phyloP scores from a whole-genome alignment of 352 stramenopile genomes.

The Poterioochromonas sp. region DNA sequence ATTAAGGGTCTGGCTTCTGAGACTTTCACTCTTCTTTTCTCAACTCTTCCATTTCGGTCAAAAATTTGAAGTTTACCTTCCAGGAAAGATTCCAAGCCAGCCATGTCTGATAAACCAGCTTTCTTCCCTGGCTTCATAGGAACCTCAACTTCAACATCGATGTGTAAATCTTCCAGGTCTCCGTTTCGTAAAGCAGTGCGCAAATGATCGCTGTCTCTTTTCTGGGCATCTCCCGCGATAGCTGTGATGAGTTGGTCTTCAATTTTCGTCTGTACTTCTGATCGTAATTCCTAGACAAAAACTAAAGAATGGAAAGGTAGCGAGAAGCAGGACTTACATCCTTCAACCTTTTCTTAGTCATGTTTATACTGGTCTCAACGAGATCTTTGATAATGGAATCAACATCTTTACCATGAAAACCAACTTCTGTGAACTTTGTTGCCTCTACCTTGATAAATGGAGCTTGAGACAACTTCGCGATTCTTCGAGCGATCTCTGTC shows the following conservation, averaged over 20 bases:
- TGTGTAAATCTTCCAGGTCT: too few species aligned
- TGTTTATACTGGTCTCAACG: constrained; percentile 89
- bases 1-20: constrained; percentile 82
- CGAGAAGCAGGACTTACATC: not conserved
- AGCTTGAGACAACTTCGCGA: constrained; percentile 90
- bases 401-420: constrained; percentile 96
- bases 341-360: constrained; percentile 84
- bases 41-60: too few species aligned
- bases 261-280: constrained; percentile 38
- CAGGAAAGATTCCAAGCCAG: too few species aligned
- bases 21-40: too few species aligned
- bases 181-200: too few species aligned
- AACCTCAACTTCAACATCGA: too few species aligned
- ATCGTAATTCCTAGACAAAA: too few species aligned
- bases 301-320: too few species aligned
- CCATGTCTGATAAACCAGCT: too few species aligned
- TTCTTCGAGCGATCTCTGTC: constrained; percentile 92
- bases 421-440: constrained; percentile 99
- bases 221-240: not conserved
- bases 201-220: constrained; percentile 27
- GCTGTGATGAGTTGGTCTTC: constrained; percentile 9
- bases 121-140: too few species aligned
- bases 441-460: constrained; percentile 97
- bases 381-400: constrained; percentile 98
- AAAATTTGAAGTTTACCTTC: too few species aligned